These are phyloP conservation scores for Rosellinia necatrix DNA, from an alignment of 2,329 filamentous ascomycete genomes.

Conservation along the genomic window DNA sequence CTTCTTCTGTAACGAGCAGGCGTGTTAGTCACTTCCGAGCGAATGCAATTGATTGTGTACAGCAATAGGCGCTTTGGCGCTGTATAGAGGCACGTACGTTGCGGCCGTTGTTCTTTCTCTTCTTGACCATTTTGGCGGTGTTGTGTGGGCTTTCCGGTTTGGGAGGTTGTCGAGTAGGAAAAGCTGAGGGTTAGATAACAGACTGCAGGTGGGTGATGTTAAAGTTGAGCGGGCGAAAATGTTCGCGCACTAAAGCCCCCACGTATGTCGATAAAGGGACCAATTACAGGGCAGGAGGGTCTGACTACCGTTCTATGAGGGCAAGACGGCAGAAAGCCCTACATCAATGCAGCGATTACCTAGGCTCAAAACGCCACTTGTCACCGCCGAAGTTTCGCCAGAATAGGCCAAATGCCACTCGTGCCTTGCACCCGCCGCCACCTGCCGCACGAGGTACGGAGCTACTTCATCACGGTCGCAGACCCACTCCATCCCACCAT, in stretches of 20 bases:
- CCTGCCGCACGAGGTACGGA: slow-evolving; percentile 3
- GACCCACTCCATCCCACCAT: slow-evolving; percentile 29
- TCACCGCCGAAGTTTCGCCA: not conserved
- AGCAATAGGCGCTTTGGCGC: slow-evolving; percentile 22
- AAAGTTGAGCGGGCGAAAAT: slow-evolving; percentile 18
- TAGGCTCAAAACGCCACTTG: slow-evolving; percentile 6
- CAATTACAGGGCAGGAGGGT: slow-evolving; percentile 19
- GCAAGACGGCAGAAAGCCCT: slow-evolving; percentile 37
- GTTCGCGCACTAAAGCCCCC: slow-evolving; percentile 23
- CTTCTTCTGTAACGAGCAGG: slow-evolving; percentile 55
- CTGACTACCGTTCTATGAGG: slow-evolving; percentile 24
- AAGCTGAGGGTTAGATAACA: slow-evolving; percentile 24
- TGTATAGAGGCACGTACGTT: too few species aligned
- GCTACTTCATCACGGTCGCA: not conserved
- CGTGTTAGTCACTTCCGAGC: slow-evolving; percentile 31
- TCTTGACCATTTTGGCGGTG: slow-evolving; percentile 71
- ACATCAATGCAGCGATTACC: slow-evolving; percentile 25
- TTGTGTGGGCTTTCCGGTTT: slow-evolving; percentile 30
- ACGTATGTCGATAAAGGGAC: slow-evolving; percentile 11
- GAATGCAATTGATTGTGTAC: not conserved
- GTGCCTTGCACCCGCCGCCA: slow-evolving; percentile 7
- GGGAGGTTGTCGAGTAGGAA: slow-evolving; percentile 23
- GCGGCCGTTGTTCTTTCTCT: slow-evolving; percentile 65
- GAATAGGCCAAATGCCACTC: slow-evolving; percentile 1
- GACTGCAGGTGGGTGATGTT: slow-evolving; percentile 5